These are phyloP conservation scores for Usnea hakonensis DNA, from an alignment of 495 filamentous ascomycete species.

Conservation along the genomic window DNA sequence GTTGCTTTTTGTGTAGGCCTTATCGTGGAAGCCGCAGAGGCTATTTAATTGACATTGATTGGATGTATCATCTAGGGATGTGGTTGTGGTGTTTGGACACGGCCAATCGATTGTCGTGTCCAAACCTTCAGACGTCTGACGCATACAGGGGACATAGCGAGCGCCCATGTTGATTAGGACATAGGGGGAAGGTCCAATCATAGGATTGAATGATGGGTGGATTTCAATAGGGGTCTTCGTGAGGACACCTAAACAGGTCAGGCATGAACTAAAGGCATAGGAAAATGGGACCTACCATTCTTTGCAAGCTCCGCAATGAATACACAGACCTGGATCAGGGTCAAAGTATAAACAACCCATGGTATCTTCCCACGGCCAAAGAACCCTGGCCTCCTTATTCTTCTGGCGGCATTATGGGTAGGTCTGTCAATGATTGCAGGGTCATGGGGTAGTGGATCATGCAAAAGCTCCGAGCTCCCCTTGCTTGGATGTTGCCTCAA, in stretches of 20 bases:
- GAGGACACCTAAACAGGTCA: slow-evolving; percentile 29
- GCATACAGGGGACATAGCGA: slow-evolving; percentile 91
- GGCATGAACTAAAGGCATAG: not conserved
- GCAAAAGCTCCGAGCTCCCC: slow-evolving; percentile 14
- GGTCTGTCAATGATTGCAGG: slow-evolving; percentile 27
- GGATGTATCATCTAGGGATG: slow-evolving; percentile 32
- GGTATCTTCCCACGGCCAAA: slow-evolving; percentile 56
- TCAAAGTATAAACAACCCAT: slow-evolving; percentile 76
- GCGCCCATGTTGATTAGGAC: slow-evolving; percentile 96
- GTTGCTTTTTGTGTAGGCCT: slow-evolving; percentile 36
- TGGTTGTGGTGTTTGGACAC: slow-evolving; percentile 68
- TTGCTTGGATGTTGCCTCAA: slow-evolving; percentile 41
- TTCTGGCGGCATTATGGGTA: slow-evolving; percentile 42
- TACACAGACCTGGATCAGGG: slow-evolving; percentile 68
- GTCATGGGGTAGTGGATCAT: slow-evolving; percentile 26
- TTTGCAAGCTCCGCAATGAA: slow-evolving; percentile 85
- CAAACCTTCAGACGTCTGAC: slow-evolving; percentile 61
- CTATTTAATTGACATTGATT: slow-evolving; percentile 64
- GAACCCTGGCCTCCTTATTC: slow-evolving; percentile 44
- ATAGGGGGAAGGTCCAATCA: slow-evolving; percentile 89
- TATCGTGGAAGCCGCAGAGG: slow-evolving; percentile 67
- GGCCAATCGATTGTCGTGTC: slow-evolving; percentile 53
- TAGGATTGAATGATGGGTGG: slow-evolving; percentile 81
- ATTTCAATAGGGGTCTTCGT: slow-evolving; percentile 77
- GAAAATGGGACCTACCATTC: slow-evolving; percentile 51